A percentile compares a stretch with the other conserved stretches of the same genome.
These are phyloP conservation scores for Podila horticola DNA, from an alignment of 192 early-diverging fungal species.

Conservation along the genomic window DNA sequence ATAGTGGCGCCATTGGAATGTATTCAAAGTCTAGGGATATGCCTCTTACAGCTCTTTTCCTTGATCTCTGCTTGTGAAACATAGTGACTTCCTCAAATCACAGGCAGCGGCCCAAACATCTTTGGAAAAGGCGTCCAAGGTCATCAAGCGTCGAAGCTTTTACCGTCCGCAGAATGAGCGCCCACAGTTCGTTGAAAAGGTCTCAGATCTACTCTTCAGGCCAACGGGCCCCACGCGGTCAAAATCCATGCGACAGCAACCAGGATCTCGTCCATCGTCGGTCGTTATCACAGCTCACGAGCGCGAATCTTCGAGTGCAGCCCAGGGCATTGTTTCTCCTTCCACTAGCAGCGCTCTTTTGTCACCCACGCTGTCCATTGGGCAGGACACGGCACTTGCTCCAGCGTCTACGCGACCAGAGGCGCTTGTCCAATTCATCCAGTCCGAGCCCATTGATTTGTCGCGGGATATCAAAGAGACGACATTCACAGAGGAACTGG, in stretches of 20 bases:
- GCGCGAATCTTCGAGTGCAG: constrained; percentile 10
- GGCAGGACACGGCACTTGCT: constrained; percentile 42
- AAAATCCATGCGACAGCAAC: constrained; percentile 36
- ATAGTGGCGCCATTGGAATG: no score
- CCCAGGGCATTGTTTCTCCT: constrained; percentile 4
- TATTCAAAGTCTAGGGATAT: no score
- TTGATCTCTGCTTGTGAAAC: background rate
- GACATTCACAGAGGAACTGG: constrained; percentile 60
- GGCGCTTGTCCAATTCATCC: constrained; percentile 38
- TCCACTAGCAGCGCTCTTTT: constrained; percentile 1
- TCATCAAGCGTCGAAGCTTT: constrained; percentile 31
- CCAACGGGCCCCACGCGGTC: constrained; percentile 37
- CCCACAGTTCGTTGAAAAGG: constrained; percentile 40
- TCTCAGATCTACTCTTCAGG: constrained; percentile 44
- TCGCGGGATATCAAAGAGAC: constrained; percentile 50
- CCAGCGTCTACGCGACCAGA: constrained; percentile 36
- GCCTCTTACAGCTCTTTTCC: background rate
- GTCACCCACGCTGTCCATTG: constrained; percentile 19
- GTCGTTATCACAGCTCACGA: constrained; percentile 20
- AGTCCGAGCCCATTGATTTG: constrained; percentile 62
- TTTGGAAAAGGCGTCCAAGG: constrained; percentile 46
- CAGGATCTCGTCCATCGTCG: constrained; percentile 22
- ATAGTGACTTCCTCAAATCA: constrained; percentile 36
- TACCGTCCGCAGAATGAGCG: constrained; percentile 45
- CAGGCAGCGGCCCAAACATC: constrained; percentile 18